Base-by-base conservation (phyloP, 495 filamentous ascomycete genomes). In the Cercophora sp. region DNA sequence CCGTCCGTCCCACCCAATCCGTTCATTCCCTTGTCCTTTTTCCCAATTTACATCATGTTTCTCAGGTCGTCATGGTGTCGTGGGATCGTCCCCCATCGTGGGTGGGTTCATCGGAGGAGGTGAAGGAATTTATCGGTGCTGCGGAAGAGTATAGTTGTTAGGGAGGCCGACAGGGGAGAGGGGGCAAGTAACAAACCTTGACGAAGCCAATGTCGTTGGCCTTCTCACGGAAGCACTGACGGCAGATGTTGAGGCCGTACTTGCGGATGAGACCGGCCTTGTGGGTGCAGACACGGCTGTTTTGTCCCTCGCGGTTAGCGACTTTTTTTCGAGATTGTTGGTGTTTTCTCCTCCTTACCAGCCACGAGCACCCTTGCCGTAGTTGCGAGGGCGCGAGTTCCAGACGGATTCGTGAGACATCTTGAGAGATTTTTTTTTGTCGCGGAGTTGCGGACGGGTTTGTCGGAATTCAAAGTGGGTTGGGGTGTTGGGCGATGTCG, bases 331-430 rank as follows among this genome's bases (percentile, higher is more conserved):
- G 20, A 10, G 15, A 22, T 11, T 42, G 40, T 11, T 43, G 19
- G 18, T n/a, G 13, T 43, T 18, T 18, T n/a, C 10, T 18, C n/a
- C 18, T 18, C 69, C 84, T 61, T 87, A 96, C 92, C 92, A 98
- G 61, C 73, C 64, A 64, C 92, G 86, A 69, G 89, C 77, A 67
- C 92, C 92, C 84, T 96, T 96, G 80, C 92, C 92, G 81, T 92
- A 96, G 71, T 74, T 86, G 76, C 92, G 87, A 61, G 93, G 93
- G 71, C 93, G 90, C 71, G 89, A 95, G 86, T 92, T 94, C 93
- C 93, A 98, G 78, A 98, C 91, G 62, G 86, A 88, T 80, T 96
- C 93, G 90, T 98, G 91, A 83, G 91, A 91, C 91, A 96, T 96
- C 67, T 63, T 88, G 81, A 72, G 51, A 24, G 42, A 35, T 53